Evolutionary conservation across 1,284 basidiomycete genomes (phyloP), one percentile per base, ranked within the genome.

Genomic region (Puccinia hordei): DNA sequence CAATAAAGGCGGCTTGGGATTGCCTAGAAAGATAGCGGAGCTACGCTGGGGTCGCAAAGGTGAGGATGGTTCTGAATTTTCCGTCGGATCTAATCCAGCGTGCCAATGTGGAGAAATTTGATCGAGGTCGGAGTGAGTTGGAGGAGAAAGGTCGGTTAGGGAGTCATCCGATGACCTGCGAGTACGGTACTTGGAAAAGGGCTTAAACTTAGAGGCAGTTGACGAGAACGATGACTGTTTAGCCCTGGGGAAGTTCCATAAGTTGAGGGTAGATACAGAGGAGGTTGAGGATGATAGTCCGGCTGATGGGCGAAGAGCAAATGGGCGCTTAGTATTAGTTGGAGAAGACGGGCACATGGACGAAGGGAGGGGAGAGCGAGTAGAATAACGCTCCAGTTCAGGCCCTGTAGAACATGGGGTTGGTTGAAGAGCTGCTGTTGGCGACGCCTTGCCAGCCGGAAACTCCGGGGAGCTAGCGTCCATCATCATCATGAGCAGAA

Each of bases 81-180:
- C 69, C 19, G 9, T 2, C 9, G 33, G 69, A 35, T 22, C 49
- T 51, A 27, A 55, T 1, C 49, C 27, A 12, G 22, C 69, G 55
- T 51, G 53, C 69, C 13, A 55, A 72, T 27, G 27, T 3, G 44
- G 49, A n/a, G 44, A 53, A 55, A 55, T 51, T 30, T 24, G 44
- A 72, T 72, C 76, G 13, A 79, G 53, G 41, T 79, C 76, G 30
- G 65, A 44, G 38, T 79, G 63, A 27, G 65, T 79, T 3, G 76
- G 76, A 57, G 76, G 76, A 38, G 76, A 69, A 57, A 79, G 66
- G 24, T 79, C 76, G 2, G 76, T 79, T 5, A 79, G 53, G 61
- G 76, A 69, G 51, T 68, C 53, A 27, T 79, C 66, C 22, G 76
- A 79, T 24, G 41, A 33, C 41, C 76, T 66, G 17, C 76, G 76